phyloP scores from a whole-genome alignment of 176 grass and related monocot species.

The Ensete glaucum region DNA sequence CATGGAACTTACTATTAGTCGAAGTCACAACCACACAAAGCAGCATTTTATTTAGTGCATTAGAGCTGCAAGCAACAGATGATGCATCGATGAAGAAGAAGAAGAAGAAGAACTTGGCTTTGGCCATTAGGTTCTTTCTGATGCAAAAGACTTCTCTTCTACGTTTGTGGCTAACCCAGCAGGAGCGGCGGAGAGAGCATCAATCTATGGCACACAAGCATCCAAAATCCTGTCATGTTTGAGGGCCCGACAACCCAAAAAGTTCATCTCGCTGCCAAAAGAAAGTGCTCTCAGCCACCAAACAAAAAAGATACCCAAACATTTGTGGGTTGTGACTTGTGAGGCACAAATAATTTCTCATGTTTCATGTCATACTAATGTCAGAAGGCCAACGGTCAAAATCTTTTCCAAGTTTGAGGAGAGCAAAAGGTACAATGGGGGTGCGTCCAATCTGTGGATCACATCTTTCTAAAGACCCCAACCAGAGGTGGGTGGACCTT shows the following conservation, averaged over 20 bases:
- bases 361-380: background rate
- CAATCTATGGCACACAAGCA: background rate
- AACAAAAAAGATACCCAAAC: background rate
- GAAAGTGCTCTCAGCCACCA: background rate
- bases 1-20: too few species aligned
- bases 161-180: too few species aligned
- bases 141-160: background rate
- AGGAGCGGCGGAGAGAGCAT: too few species aligned
- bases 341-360: background rate
- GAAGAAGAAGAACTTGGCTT: background rate
- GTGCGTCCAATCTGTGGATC: too few species aligned
- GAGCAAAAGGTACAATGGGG: slow-evolving; percentile 2
- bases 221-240: background rate
- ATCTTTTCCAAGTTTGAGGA: background rate
- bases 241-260: background rate
- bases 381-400: background rate
- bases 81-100: too few species aligned
- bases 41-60: too few species aligned
- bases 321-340: background rate
- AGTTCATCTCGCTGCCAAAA: background rate
- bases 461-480: background rate
- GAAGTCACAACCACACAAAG: too few species aligned
- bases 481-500: background rate
- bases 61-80: background rate
- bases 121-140: background rate